A percentile compares a stretch with the other conserved stretches of the same genome.
Conservation (phyloP, 805 yeast genomes). For the Kodamaea kakaduensis region DNA sequence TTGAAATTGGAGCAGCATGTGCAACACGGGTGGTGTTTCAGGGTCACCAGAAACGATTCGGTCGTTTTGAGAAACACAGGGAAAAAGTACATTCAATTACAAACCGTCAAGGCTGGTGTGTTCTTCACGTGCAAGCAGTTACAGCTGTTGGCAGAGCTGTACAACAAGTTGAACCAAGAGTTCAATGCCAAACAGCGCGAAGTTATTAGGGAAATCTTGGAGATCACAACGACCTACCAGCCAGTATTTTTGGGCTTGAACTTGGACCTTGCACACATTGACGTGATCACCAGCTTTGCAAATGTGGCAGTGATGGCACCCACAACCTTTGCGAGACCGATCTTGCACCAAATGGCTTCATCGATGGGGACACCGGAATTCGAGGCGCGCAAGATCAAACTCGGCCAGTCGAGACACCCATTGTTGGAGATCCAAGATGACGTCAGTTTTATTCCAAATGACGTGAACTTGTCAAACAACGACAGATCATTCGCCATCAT, state of each 20-base stretch:
- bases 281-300: conserved; percentile 82
- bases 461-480: conserved; percentile 56
- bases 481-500: conserved; percentile 71
- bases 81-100: conserved; percentile 66
- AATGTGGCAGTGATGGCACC: conserved; percentile 78
- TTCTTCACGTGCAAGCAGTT: conserved; percentile 76
- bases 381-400: conserved; percentile 43
- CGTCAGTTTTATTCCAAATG: conserved; percentile 85
- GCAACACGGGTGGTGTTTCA: conserved; percentile 90
- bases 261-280: conserved; percentile 63
- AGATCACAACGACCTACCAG: conserved; percentile 75
- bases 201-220: conserved; percentile 77
- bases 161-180: conserved; percentile 54
- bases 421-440: conserved; percentile 92
- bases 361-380: conserved; percentile 19
- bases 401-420: conserved; percentile 88
- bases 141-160: conserved; percentile 55
- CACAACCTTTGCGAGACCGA: conserved; percentile 73
- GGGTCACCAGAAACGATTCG: conserved; percentile 89
- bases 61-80: conserved; percentile 61
- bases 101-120: conserved; percentile 94
- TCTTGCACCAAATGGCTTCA: conserved; percentile 50
- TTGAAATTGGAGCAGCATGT: conserved; percentile 85
- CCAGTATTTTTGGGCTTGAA: conserved; percentile 72
- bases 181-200: conserved; percentile 74